A percentile compares a stretch with the other conserved stretches of the same genome.
These are phyloP conservation scores for Yamadazyma triangularis DNA, from an alignment of 1,139 yeast species.

Conservation along the genomic window DNA sequence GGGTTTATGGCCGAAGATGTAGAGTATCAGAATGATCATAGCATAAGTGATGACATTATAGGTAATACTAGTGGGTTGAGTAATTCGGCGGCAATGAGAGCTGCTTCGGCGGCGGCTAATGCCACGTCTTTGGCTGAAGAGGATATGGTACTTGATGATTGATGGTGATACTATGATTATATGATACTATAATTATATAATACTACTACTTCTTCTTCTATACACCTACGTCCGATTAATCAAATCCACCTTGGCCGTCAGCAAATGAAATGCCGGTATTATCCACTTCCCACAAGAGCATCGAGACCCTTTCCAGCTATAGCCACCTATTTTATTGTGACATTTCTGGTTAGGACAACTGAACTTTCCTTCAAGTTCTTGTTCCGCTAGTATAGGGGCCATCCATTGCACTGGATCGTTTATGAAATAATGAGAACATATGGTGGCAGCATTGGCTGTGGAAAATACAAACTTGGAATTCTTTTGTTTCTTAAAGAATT, in stretches of 20 bases:
- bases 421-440: conserved; percentile 77
- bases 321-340: conserved; percentile 77
- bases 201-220: too few relatives aligned
- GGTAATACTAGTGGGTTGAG: conserved; percentile 3
- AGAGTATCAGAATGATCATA: conserved; percentile 53
- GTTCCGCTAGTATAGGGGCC: conserved; percentile 67
- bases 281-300: conserved; percentile 97
- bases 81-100: conserved; percentile 1
- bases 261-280: conserved; percentile 85
- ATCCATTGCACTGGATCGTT: conserved; percentile 90
- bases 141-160: conserved; percentile 47
- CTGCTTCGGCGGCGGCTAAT: conserved; percentile 1
- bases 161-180: too few relatives aligned
- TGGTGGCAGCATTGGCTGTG: conserved; percentile 48
- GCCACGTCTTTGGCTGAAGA: conserved; percentile 7
- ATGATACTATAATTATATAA: too few relatives aligned
- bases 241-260: conserved; percentile 72
- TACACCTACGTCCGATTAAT: conserved; percentile 1
- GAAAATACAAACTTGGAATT: conserved; percentile 45
- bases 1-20: conserved; percentile 57
- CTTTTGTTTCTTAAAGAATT: conserved; percentile 55
- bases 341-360: conserved; percentile 69
- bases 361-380: conserved; percentile 80
- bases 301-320: conserved; percentile 91
- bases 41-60: conserved; percentile 10